Percentiles rank a stretch among this genome's conserved stretches.
Evolutionary conservation across 1,139 yeast genomes (phyloP).

Genomic region (Taphrina confusa): DNA sequence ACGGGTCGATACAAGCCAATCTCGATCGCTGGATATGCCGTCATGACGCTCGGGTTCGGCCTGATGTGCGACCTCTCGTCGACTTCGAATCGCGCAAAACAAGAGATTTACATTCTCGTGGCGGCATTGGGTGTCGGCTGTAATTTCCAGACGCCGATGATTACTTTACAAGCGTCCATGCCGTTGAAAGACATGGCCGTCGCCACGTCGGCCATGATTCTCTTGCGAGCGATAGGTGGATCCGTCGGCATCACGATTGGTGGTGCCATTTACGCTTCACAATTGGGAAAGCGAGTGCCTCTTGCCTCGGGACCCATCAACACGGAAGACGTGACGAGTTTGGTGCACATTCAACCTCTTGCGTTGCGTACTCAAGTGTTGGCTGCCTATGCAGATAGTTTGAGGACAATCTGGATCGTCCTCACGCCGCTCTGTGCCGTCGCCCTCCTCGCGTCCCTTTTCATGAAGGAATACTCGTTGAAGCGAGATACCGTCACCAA

Average conservation of each 20-base stretch:
- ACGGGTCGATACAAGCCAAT: conserved; percentile 56
- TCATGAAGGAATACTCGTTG: conserved; percentile 19
- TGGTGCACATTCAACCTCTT: conserved; percentile 14
- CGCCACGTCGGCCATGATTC: conserved; percentile 33
- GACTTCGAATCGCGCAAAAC: conserved; percentile 48
- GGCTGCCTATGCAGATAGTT: conserved; percentile 10
- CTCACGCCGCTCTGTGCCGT: conserved; percentile 18
- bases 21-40: conserved; percentile 51
- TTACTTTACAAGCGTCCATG: conserved; percentile 59
- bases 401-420: conserved; percentile 31
- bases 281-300: conserved; percentile 10
- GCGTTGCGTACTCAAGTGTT: conserved; percentile 16
- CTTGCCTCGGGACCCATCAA: neutral
- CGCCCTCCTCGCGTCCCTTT: conserved; percentile 17
- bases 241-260: conserved; percentile 35
- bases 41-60: conserved; percentile 59
- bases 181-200: conserved; percentile 48
- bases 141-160: conserved; percentile 55
- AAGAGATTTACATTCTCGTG: conserved; percentile 58
- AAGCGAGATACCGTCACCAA: conserved; percentile 11
- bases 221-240: conserved; percentile 34
- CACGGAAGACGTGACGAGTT: conserved; percentile 17
- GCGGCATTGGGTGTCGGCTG: conserved; percentile 61
- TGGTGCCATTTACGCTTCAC: conserved; percentile 27
- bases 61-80: conserved; percentile 51